A percentile compares a stretch with the other conserved stretches of the same genome.
Conservation (phyloP, 768 basidiomycete species). For the Lactarius quietus region DNA sequence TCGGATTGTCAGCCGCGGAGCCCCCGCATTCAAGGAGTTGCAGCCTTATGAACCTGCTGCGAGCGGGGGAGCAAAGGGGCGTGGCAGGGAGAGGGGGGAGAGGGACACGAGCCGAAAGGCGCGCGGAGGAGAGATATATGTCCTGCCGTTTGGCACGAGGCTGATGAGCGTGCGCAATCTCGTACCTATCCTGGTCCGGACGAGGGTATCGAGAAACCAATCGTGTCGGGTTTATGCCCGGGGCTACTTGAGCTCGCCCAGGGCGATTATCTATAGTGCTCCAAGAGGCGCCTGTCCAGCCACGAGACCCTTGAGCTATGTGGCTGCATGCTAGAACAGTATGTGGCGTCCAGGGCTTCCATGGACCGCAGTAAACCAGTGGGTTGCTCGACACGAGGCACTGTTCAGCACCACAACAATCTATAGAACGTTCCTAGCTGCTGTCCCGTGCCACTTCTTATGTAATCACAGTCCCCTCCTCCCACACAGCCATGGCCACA, state of each 20-base stretch:
- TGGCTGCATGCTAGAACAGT: too few relatives aligned
- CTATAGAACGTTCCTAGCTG: conserved; percentile 12
- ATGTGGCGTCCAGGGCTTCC: not conserved
- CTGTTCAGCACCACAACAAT: too few relatives aligned
- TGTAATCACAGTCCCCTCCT: not conserved
- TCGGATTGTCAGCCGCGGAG: conserved; percentile 21
- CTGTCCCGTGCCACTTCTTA: not conserved
- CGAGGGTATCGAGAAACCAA: conserved; percentile 10
- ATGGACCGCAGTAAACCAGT: not conserved
- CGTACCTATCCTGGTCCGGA: conserved; percentile 19
- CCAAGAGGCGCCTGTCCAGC: conserved; percentile 2
- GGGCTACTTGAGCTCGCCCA: conserved; percentile 9
- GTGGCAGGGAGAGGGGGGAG: conserved; percentile 10
- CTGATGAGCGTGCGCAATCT: conserved; percentile 22
- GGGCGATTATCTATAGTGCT: conserved; percentile 19
- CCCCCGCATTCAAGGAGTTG: conserved; percentile 21
- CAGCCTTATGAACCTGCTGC: conserved; percentile 26
- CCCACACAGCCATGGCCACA: conserved; percentile 50
- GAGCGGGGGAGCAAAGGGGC: conserved; percentile 14
- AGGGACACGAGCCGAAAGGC: conserved; percentile 2
- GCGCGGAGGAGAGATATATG: conserved; percentile 18
- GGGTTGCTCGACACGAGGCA: conserved; percentile 13
- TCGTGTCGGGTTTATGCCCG: conserved; percentile 12
- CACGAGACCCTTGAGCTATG: conserved; percentile 7
- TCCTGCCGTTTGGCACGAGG: conserved; percentile 27